These are phyloP conservation scores for Solanum etuberosum DNA, from an alignment of 257 asterid genomes.

Conservation along the genomic window DNA sequence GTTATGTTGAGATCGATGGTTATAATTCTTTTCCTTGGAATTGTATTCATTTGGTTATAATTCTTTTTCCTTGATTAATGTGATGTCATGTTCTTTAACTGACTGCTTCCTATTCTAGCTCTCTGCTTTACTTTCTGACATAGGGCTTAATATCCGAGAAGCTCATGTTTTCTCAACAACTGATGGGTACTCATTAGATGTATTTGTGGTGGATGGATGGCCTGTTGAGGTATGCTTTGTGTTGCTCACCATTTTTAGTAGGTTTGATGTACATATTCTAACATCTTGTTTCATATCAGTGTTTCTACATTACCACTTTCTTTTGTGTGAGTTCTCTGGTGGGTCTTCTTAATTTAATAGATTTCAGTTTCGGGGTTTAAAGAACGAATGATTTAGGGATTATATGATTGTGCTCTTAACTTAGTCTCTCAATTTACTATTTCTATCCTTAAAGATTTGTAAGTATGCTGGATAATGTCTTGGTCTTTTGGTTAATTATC, in stretches of 20 bases:
- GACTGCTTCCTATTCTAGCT: slow-evolving; percentile 41
- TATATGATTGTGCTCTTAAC: background rate
- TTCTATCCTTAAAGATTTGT: background rate
- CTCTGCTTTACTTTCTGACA: slow-evolving; percentile 90
- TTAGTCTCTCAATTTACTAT: background rate
- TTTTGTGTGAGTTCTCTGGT: background rate
- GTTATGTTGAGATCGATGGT: background rate
- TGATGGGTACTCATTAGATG: slow-evolving; percentile 88
- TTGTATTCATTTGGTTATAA: background rate
- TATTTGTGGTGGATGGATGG: slow-evolving; percentile 98
- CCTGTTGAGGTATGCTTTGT: slow-evolving; percentile 75
- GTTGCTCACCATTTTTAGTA: background rate
- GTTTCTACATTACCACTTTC: background rate
- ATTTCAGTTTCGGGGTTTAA: background rate
- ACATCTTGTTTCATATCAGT: background rate
- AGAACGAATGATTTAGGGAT: background rate
- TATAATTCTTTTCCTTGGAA: background rate
- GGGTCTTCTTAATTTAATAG: background rate
- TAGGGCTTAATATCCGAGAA: slow-evolving; percentile 93
- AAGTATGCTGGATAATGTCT: background rate
- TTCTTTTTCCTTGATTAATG: background rate
- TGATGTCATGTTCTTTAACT: background rate
- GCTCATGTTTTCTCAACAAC: slow-evolving; percentile 93
- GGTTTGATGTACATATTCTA: background rate
- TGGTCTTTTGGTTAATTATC: background rate